Evolutionary conservation across 2,329 filamentous ascomycete genomes (phyloP).

Genomic region (Mariannaea elegans): DNA sequence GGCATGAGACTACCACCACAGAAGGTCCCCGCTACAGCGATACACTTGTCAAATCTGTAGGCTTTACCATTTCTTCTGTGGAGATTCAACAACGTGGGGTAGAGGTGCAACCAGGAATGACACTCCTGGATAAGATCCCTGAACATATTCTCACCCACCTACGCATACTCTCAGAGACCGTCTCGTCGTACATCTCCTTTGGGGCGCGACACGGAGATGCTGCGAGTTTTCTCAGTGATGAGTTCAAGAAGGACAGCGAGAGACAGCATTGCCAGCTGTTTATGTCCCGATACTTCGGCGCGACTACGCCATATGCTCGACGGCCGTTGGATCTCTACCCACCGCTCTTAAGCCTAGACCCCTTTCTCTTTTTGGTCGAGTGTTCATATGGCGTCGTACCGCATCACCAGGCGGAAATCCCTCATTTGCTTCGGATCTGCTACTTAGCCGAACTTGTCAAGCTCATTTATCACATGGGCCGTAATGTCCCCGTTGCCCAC

Average conservation of each 20-base stretch:
- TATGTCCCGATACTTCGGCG: constrained; percentile 62
- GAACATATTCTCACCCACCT: constrained; percentile 87
- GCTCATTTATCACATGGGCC: constrained; percentile 69
- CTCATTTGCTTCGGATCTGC: constrained; percentile 83
- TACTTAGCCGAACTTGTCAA: constrained; percentile 93
- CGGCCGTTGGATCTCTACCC: constrained; percentile 56
- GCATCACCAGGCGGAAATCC: constrained; percentile 75
- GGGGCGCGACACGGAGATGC: constrained; percentile 71
- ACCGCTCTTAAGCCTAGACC: constrained; percentile 73
- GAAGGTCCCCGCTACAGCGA: constrained; percentile 64
- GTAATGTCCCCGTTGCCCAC: constrained; percentile 59
- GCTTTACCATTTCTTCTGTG: constrained; percentile 84
- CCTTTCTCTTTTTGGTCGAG: constrained; percentile 84
- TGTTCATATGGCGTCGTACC: constrained; percentile 75
- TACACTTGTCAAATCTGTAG: constrained; percentile 72
- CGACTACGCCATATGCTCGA: constrained; percentile 50
- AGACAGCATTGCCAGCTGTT: constrained; percentile 82
- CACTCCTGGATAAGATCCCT: constrained; percentile 83
- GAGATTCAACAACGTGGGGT: constrained; percentile 93
- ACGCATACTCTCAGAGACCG: constrained; percentile 87
- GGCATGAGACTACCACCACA: constrained; percentile 45
- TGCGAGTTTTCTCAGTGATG: constrained; percentile 68
- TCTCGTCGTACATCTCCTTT: constrained; percentile 82
- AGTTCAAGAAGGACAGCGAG: constrained; percentile 74
- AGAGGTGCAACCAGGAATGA: constrained; percentile 76